Base-by-base conservation (phyloP, 805 yeast species). In the Lipomyces lipofer region DNA sequence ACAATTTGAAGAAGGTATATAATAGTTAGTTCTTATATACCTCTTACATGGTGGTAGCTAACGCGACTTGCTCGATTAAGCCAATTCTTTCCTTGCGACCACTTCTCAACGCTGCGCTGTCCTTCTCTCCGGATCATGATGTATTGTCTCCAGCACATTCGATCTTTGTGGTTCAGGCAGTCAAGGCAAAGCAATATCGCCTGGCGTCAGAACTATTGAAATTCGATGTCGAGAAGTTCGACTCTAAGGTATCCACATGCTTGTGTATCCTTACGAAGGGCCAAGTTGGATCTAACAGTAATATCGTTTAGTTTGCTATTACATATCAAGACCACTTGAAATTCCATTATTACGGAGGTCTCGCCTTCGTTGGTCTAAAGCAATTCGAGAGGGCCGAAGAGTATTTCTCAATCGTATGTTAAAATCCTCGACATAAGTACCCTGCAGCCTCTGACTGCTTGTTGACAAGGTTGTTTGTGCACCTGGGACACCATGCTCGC, bases 291-390 rank as follows among this genome's bases (percentile, higher is more conserved):
- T n/a, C n/a, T n/a, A n/a, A n/a, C n/a, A n/a, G n/a, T n/a, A n/a
- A n/a, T n/a, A n/a, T n/a, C n/a, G n/a, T n/a, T n/a, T n/a, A 43
- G 42, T 19, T 15, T 19, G 50, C 42, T n/a, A 36, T 51, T 9
- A 33, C 52, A 12, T 55, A 58, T 24, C 51, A 36, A 10, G 60
- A 58, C 30, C 58, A 58, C 29, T 25, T 58, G 17, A 33, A n/a
- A 12, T 58, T 46, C 46, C 57, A 62, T 45, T 62, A 54, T 36
- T 60, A 58, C 45, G 60, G 55, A 9, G 64, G 51, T 4, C 46
- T 43, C 13, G 47, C 54, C 6, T 45, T 45, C 28, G 43, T 58
- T 25, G 49, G 52, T 4, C 22, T 46, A 45, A 36, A 45, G 47
- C 47, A 54, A 7, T 52, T 36, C 38, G 51, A 54, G 17, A 48